Evolutionary conservation across 2,329 filamentous ascomycete genomes (phyloP), one percentile per base, ranked within the genome.

Genomic region (Paraphoma sp.): DNA sequence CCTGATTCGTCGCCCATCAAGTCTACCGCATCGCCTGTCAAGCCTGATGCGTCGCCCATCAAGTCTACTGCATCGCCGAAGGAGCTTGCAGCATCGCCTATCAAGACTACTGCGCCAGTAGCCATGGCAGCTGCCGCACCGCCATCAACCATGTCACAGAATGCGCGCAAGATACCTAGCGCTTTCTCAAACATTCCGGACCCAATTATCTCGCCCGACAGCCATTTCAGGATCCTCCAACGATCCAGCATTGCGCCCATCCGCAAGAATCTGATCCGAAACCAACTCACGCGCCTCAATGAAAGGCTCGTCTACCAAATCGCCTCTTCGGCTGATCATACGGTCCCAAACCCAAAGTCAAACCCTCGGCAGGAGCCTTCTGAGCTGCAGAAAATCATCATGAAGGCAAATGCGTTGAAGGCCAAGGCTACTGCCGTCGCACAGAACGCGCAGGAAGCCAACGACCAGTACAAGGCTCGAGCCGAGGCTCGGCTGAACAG

Each of bases 181-280:
- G 5, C 23, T 23, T 23, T 23, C 23, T 5, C 23, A 23, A 23
- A 23, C 23, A 23, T 23, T 2, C 5, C 23, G 23, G 2, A 23
- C 5, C 5, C 23, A 5, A 6, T 4, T 3, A 29, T 45, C 29
- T 51, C 48, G 11, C 48, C 48, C 14, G 45, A 44, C 40, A 33
- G 40, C 8, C 48, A 45, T 28, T 6, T 31, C 18, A 23, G n/a
- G 8, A 45, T 51, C 41, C 43, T 51, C 41, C 14, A 12, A 12
- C 38, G 28, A 3, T 30, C 49, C 7, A 17, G 31, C 12, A 18
- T 45, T 14, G 40, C 49, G 14, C 63, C 63, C 31, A 47, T 59
- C 43, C 56, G 59, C 29, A 52, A 49, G n/a, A 46, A 55, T 2
- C 43, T 65, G 31, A 53, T 64, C 47, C 60, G 58, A 28, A 42